Conservation (phyloP, 768 basidiomycete species). For the Panus rudis region DNA sequence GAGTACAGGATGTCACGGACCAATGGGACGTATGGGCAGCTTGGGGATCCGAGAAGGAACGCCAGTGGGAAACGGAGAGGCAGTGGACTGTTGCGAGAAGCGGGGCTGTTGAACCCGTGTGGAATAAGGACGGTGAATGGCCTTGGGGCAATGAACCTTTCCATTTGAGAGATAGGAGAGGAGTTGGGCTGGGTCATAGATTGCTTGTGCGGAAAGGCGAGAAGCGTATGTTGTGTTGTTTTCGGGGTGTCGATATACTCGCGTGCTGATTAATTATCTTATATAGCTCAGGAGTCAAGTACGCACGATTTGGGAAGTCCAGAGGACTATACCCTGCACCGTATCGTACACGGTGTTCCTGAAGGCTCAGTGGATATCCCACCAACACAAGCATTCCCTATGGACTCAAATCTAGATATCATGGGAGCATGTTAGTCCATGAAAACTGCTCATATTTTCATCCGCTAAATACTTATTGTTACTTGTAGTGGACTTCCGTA, state of each 20-base stretch:
- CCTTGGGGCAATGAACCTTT: constrained; percentile 57
- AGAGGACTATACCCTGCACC: constrained; percentile 68
- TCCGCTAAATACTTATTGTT: constrained; percentile 2
- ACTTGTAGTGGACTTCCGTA: constrained; percentile 81
- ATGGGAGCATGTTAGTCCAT: constrained; percentile 83
- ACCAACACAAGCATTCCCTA: constrained; percentile 77
- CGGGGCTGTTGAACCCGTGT: constrained; percentile 72
- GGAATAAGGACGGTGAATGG: constrained; percentile 41
- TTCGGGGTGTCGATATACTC: constrained; percentile 6
- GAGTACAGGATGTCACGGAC: constrained; percentile 67
- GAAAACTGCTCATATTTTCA: not conserved
- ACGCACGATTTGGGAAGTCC: constrained; percentile 47
- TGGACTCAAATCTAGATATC: constrained; percentile 90
- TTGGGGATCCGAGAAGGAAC: constrained; percentile 52
- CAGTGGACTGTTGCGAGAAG: constrained; percentile 57
- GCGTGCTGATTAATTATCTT: not conserved
- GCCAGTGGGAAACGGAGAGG: constrained; percentile 33
- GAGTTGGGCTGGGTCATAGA: constrained; percentile 72
- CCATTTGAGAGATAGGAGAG: constrained; percentile 56
- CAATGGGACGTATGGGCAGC: constrained; percentile 78
- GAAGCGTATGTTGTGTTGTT: constrained; percentile 46
- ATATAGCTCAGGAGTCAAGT: constrained; percentile 43
- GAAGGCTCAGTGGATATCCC: constrained; percentile 77
- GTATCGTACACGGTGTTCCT: constrained; percentile 78
- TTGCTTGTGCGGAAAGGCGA: constrained; percentile 65